Evolutionary conservation across 306 rosid genomes (phyloP).

Genomic region (Citrullus colocynthis): DNA sequence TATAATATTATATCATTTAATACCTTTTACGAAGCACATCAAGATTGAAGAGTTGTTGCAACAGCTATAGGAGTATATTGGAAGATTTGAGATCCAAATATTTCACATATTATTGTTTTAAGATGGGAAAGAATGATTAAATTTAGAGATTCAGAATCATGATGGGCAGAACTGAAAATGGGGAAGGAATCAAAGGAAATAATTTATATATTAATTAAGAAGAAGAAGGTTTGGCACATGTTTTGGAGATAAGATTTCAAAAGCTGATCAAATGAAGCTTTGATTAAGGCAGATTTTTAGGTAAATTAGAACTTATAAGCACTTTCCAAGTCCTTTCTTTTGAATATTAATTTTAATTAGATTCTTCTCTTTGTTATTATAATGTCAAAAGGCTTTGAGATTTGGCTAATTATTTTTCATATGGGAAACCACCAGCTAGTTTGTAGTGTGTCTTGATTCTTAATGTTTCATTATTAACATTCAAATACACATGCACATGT

Average conservation of each 20-base stretch:
- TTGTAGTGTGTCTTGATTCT: background rate
- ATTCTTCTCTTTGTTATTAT: background rate
- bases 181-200: background rate
- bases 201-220: background rate
- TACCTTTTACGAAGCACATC: no score
- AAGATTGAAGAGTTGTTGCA: no score
- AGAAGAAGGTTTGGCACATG: background rate
- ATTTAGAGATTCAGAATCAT: background rate
- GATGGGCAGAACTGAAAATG: background rate
- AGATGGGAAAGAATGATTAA: no score
- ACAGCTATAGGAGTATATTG: no score
- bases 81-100: background rate
- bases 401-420: background rate
- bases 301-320: background rate
- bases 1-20: no score
- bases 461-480: background rate
- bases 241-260: background rate
- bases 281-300: slow-evolving; percentile 5
- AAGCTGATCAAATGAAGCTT: background rate
- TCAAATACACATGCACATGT: background rate
- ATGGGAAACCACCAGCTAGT: slow-evolving; percentile 4
- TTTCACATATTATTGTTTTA: background rate
- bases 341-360: background rate
- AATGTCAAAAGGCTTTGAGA: background rate
- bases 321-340: background rate